Conservation (phyloP, 78 protist species). For the Dictyostelium discoideum region DNA sequence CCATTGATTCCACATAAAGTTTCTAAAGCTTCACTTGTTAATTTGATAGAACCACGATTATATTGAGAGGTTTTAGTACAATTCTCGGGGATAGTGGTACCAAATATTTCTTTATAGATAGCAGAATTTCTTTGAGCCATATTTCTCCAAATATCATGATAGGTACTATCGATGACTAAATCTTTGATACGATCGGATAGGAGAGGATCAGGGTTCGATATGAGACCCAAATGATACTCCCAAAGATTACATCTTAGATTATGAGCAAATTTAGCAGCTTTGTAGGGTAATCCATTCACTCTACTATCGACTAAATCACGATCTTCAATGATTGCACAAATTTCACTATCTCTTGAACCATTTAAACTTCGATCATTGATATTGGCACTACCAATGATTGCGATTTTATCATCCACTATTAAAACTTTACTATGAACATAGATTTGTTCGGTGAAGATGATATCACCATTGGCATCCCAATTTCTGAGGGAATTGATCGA, state of each 20-base stretch:
- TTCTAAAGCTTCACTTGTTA: background rate
- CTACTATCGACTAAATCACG: background rate
- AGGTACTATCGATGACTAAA: conserved; percentile 26
- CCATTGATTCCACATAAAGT: conserved; percentile 14
- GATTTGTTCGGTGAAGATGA: conserved; percentile 79
- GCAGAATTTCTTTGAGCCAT: conserved; percentile 9
- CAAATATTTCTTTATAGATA: conserved; percentile 31
- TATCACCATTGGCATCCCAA: conserved; percentile 54
- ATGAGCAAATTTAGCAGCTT: conserved; percentile 40
- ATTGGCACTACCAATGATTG: conserved; percentile 92
- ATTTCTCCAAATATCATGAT: conserved; percentile 31
- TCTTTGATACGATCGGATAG: background rate
- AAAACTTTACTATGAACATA: conserved; percentile 93
- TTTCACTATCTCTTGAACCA: conserved; percentile 65
- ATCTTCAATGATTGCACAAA: conserved; percentile 56
- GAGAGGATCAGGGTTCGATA: background rate
- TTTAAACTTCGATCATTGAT: conserved; percentile 88
- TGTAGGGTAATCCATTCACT: conserved; percentile 41
- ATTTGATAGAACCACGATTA: conserved; percentile 20
- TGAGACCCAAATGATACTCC: conserved; percentile 69
- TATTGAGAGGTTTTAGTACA: conserved; percentile 44
- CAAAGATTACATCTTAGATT: conserved; percentile 51
- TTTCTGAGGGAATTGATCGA: conserved; percentile 29
- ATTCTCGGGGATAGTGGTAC: conserved; percentile 38
- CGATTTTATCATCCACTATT: conserved; percentile 90